phyloP scores from a whole-genome alignment of 1,284 basidiomycete genomes.

The Kwoniella shivajii region DNA sequence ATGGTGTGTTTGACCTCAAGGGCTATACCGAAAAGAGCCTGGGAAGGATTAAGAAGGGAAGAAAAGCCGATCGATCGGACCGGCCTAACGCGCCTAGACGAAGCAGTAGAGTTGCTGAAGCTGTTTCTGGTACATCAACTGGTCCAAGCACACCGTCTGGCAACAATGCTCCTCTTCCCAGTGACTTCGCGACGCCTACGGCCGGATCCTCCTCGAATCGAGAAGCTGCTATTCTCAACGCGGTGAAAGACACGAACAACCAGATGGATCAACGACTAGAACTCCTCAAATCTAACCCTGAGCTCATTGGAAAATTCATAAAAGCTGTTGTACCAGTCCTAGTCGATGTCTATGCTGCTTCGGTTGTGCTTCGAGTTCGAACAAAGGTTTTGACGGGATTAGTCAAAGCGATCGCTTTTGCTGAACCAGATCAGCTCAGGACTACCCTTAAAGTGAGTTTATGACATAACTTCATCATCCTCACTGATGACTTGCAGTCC shows the following conservation, averaged over 20 bases:
- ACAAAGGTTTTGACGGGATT: constrained; percentile 83
- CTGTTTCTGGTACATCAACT: constrained; percentile 22
- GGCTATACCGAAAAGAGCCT: constrained; percentile 85
- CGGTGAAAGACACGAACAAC: constrained; percentile 48
- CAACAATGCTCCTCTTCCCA: constrained; percentile 6
- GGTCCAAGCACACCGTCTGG: constrained; percentile 26
- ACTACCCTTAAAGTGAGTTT: constrained; percentile 68
- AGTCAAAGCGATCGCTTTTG: constrained; percentile 84
- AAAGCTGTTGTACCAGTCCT: constrained; percentile 84
- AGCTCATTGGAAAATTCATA: constrained; percentile 79
- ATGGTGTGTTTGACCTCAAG: constrained; percentile 91
- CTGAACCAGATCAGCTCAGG: constrained; percentile 74
- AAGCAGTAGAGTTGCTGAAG: constrained; percentile 25
- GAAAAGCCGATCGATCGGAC: constrained; percentile 25
- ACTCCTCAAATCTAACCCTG: constrained; percentile 71
- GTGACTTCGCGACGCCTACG: constrained; percentile 1
- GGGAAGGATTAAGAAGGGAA: constrained; percentile 45
- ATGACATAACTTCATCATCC: not conserved
- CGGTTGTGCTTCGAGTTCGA: constrained; percentile 79
- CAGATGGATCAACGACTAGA: constrained; percentile 52
- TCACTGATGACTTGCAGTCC: constrained; percentile 59
- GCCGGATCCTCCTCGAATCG: constrained; percentile 3
- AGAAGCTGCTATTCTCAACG: constrained; percentile 26
- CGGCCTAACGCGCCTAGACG: constrained; percentile 15
- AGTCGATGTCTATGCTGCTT: constrained; percentile 92